These are phyloP conservation scores for Aspergillus sp. DNA, from an alignment of 2,329 filamentous ascomycete species.

Conservation along the genomic window DNA sequence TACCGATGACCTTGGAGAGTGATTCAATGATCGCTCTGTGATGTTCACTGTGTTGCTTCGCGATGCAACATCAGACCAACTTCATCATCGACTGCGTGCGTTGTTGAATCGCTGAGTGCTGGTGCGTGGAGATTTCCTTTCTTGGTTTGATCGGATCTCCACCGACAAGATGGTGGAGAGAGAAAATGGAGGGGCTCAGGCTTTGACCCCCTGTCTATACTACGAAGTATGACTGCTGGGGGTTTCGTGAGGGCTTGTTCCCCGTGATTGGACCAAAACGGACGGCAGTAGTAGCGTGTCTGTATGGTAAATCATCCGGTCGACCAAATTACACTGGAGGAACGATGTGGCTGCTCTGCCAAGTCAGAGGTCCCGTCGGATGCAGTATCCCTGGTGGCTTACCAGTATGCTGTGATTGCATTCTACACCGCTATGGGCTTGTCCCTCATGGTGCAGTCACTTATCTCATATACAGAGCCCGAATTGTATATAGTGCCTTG, in stretches of 20 bases:
- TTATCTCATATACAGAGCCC: too few species aligned
- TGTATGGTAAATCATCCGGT: constrained; percentile 20
- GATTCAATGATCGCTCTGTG: constrained; percentile 9
- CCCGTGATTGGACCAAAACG: not conserved
- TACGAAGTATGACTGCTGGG: too few species aligned
- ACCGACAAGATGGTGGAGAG: not conserved
- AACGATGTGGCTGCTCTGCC: not conserved
- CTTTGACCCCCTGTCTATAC: not conserved
- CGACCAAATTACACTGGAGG: not conserved
- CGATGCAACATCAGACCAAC: not conserved
- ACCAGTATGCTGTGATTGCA: too few species aligned
- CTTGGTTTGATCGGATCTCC: not conserved
- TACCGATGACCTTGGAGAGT: constrained; percentile 4
- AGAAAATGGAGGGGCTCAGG: not conserved
- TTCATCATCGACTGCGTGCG: not conserved
- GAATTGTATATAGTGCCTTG: too few species aligned
- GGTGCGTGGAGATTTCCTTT: not conserved
- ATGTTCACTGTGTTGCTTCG: not conserved
- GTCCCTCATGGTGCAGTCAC: too few species aligned
- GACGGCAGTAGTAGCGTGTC: constrained; percentile 14
- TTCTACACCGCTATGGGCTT: too few species aligned
- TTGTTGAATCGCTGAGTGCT: not conserved
- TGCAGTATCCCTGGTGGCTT: constrained; percentile 8
- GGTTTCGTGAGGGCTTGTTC: not conserved
- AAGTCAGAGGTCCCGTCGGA: constrained; percentile 2